A percentile compares a stretch with the other conserved stretches of the same genome.
Conservation (phyloP, 2,329 filamentous ascomycete genomes). For the Calonectria pauciramosa region DNA sequence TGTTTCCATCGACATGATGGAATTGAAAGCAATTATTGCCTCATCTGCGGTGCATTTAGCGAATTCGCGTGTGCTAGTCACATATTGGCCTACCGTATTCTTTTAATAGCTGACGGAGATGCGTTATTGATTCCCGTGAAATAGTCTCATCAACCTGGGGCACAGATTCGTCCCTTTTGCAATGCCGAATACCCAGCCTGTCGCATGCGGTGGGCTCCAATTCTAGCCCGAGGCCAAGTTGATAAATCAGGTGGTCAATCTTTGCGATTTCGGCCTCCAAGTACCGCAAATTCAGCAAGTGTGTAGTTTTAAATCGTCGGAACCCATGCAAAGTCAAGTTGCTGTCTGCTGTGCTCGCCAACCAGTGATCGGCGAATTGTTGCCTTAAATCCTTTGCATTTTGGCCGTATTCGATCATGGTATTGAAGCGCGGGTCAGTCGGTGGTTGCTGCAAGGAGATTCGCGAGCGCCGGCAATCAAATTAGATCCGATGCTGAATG, state of each 20-base stretch:
- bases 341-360: constrained; percentile 42
- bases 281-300: constrained; percentile 51
- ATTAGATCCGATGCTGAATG: background rate
- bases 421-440: background rate
- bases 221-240: background rate
- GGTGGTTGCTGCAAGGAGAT: background rate
- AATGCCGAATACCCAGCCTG: background rate
- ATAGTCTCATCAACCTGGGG: background rate
- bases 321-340: constrained; percentile 46
- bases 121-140: background rate
- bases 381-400: background rate
- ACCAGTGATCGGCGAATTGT: constrained; percentile 32
- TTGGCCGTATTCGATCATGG: background rate
- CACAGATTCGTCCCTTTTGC: background rate
- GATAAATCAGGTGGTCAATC: background rate
- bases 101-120: background rate
- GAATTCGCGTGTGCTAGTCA: background rate
- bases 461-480: background rate
- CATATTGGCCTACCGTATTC: background rate
- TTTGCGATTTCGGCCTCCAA: constrained; percentile 49
- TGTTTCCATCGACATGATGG: constrained; percentile 45
- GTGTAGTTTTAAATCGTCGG: constrained; percentile 47
- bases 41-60: constrained; percentile 32
- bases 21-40: constrained; percentile 38
- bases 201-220: background rate